Evolutionary conservation across 345 rosid species (phyloP).

Genomic region (Eucalyptus erythrocorys): DNA sequence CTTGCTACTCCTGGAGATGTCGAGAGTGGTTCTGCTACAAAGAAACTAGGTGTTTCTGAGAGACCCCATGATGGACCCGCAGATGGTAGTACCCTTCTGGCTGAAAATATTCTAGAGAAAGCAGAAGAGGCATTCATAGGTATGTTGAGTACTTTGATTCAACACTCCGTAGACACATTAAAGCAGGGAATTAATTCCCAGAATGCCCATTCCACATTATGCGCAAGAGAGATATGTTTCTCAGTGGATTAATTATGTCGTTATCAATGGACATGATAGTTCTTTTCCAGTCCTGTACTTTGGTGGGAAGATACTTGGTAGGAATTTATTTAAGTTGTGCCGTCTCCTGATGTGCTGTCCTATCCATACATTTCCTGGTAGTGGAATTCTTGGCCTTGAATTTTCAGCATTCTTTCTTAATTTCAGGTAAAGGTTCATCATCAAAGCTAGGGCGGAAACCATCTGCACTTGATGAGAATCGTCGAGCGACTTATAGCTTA

Average conservation of each 20-base stretch:
- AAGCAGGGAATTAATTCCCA: not conserved
- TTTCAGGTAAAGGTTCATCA: slow-evolving; percentile 42
- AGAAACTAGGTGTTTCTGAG: slow-evolving; percentile 36
- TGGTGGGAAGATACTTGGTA: not conserved
- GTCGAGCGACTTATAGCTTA: slow-evolving; percentile 46
- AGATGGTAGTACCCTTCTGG: slow-evolving; percentile 32
- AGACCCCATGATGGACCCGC: slow-evolving; percentile 26
- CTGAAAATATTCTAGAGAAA: slow-evolving; percentile 45
- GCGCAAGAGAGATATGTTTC: not conserved
- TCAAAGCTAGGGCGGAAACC: slow-evolving; percentile 46
- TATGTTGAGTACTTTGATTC: slow-evolving; percentile 2
- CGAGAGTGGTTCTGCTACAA: slow-evolving; percentile 23
- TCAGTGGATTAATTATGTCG: not conserved
- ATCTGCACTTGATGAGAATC: slow-evolving; percentile 45
- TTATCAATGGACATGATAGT: not conserved
- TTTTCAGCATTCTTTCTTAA: not conserved
- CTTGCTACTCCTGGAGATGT: slow-evolving; percentile 42
- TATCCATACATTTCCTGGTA: not conserved
- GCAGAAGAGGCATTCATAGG: slow-evolving; percentile 67
- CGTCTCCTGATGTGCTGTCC: not conserved
- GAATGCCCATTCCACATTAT: not conserved
- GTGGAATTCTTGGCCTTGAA: not conserved
- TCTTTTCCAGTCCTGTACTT: not conserved
- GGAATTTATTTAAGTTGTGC: not conserved
- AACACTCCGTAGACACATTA: not conserved